Base-by-base conservation (phyloP, 768 basidiomycete species). In the Tricholoma furcatifolium region DNA sequence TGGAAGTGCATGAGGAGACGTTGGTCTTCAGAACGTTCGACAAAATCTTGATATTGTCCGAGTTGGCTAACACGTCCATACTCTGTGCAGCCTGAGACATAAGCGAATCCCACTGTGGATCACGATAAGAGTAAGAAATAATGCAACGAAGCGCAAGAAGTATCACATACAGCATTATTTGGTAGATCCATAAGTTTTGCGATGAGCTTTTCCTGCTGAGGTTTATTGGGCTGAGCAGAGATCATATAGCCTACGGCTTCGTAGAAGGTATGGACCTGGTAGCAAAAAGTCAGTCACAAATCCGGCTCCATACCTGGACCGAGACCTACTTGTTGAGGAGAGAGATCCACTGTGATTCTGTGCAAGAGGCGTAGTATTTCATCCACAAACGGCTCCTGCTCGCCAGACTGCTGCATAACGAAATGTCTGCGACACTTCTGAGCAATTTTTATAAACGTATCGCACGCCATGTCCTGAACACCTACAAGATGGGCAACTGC, bases 391-490 rank as follows among this genome's bases (percentile, higher is more conserved):
- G 97, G 97, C 65, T 99, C 97, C 49, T 84, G 84, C 70, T 99
- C 97, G 54, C 93, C 93, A 8, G 93, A 88, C 69, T 99, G 97
- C 65, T 95, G 93, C 89, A 98, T 93, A 54, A 99, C 93, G 62
- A 99, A 99, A 70, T 99, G 97, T 49, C 96, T 82, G 38, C 94
- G 81, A 68, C 95, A 98, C 70, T 98, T 99, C 69, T 99, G 97
- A 20, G 97, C 93, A 62, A 99, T 99, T 74, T 98, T 99, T 77
- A 99, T 98, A 73, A 99, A 99, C 0, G 97, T 99, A 68, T 99
- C 97, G 72, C 97, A 99, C 42, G 97, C 97, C 97, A 99, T 99
- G 74, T 99, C 97, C 70, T 99, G 97, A 10, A 99, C 97, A 75
- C 95, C 93, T 91, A 60, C 38, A 59, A 27, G 41, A 51, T 35